These are phyloP conservation scores for Grigorovia yakushimaensis DNA, from an alignment of 805 yeast species.

Conservation along the genomic window DNA sequence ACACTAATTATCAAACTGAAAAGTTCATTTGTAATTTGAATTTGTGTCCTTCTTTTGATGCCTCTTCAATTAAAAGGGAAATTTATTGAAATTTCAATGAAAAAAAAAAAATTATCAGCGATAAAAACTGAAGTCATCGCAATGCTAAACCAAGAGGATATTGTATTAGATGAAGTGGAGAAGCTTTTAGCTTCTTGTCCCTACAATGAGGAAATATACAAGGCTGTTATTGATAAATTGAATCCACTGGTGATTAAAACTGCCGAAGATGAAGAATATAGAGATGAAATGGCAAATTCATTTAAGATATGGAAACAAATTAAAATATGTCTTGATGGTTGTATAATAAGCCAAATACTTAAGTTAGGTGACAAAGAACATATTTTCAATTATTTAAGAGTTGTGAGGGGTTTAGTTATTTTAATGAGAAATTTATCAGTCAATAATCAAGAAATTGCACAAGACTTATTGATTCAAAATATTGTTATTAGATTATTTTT, in stretches of 20 bases:
- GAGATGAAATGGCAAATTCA: conserved; percentile 19
- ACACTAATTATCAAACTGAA: not conserved
- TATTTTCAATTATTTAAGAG: conserved; percentile 23
- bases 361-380: conserved; percentile 3
- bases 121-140: not conserved
- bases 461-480: conserved; percentile 14
- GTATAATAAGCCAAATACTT: conserved; percentile 1
- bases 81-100: not conserved
- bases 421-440: conserved; percentile 40
- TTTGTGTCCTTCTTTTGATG: not conserved
- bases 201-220: conserved; percentile 3
- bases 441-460: conserved; percentile 24
- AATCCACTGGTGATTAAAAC: conserved; percentile 18
- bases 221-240: conserved; percentile 5
- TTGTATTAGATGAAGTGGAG: conserved; percentile 4
- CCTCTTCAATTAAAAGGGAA: not conserved
- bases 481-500: conserved; percentile 7
- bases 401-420: conserved; percentile 39
- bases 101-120: not conserved
- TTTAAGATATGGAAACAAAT: conserved; percentile 22
- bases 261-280: conserved; percentile 20
- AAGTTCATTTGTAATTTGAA: not conserved
- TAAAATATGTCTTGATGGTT: conserved; percentile 8
- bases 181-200: conserved; percentile 6
- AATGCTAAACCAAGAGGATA: conserved; percentile 5